Conservation (phyloP, 1,284 basidiomycete species). For the Rhodotorula sp. region DNA sequence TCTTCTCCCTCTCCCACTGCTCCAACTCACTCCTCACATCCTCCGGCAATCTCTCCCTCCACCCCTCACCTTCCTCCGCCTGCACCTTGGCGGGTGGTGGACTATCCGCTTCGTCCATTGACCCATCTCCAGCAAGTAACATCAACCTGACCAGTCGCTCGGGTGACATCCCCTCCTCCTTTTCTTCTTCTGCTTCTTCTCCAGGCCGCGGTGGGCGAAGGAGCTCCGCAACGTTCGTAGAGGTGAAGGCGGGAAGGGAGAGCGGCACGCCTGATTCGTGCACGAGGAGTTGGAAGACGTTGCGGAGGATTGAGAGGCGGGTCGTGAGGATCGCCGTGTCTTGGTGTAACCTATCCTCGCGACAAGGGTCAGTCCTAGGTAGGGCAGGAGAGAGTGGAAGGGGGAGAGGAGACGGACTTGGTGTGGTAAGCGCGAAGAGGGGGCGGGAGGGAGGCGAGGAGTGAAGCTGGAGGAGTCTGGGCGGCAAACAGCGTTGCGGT, state of each 20-base stretch:
- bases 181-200: not conserved
- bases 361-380: not conserved
- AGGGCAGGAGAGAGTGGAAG: not conserved
- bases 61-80: not conserved
- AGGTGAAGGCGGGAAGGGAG: not conserved
- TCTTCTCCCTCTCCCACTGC: not conserved
- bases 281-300: conserved; percentile 12
- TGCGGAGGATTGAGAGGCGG: not conserved
- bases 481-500: not conserved
- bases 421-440: not conserved
- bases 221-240: too few relatives aligned
- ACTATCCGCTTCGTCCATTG: too few relatives aligned
- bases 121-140: too few relatives aligned
- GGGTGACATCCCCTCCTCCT: not conserved
- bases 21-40: not conserved
- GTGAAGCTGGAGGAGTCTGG: not conserved
- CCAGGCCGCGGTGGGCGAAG: not conserved
- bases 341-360: not conserved
- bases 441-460: not conserved
- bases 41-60: conserved; percentile 1
- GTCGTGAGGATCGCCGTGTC: not conserved
- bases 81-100: too few relatives aligned
- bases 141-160: too few relatives aligned
- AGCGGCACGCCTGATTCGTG: conserved; percentile 1
- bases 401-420: not conserved